Evolutionary conservation across 345 rosid genomes (phyloP).

Genomic region (Populus deltoides): DNA sequence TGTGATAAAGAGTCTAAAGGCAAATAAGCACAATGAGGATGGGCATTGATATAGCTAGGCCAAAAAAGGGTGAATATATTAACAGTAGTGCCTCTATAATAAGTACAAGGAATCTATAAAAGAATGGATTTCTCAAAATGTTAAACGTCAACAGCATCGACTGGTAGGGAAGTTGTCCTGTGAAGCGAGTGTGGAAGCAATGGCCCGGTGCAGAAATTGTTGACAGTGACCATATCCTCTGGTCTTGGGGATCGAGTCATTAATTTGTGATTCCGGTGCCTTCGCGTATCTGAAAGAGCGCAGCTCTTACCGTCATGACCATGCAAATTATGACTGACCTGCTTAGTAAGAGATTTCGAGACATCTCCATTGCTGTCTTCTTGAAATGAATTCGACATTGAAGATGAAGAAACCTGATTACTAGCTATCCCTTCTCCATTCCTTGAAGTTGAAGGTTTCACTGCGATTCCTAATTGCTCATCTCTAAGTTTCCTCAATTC

Average conservation of each 20-base stretch:
- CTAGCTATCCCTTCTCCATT: constrained; percentile 22
- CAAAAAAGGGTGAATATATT: constrained; percentile 18
- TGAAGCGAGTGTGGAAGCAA: constrained; percentile 50
- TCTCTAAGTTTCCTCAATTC: constrained; percentile 54
- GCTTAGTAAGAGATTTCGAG: constrained; percentile 19
- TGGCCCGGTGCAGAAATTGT: constrained; percentile 34
- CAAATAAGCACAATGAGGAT: neutral
- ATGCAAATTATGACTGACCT: constrained; percentile 16
- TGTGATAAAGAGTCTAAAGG: neutral
- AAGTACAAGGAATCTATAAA: constrained; percentile 25
- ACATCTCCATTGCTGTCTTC: constrained; percentile 16
- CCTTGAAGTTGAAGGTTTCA: constrained; percentile 23
- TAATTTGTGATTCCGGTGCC: constrained; percentile 29
- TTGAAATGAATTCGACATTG: constrained; percentile 10
- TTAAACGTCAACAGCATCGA: constrained; percentile 58
- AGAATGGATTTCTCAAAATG: constrained; percentile 29
- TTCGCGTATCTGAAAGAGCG: constrained; percentile 32
- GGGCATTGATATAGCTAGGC: neutral
- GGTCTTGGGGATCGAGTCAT: constrained; percentile 20
- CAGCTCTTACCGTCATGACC: constrained; percentile 20
- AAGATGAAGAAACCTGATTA: constrained; percentile 10
- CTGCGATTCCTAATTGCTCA: constrained; percentile 38
- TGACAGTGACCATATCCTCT: constrained; percentile 22
- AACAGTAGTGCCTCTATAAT: constrained; percentile 28
- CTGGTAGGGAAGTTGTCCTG: constrained; percentile 66